Conservation (phyloP, 164 flowering plant species). For the Aristolochia californica region DNA sequence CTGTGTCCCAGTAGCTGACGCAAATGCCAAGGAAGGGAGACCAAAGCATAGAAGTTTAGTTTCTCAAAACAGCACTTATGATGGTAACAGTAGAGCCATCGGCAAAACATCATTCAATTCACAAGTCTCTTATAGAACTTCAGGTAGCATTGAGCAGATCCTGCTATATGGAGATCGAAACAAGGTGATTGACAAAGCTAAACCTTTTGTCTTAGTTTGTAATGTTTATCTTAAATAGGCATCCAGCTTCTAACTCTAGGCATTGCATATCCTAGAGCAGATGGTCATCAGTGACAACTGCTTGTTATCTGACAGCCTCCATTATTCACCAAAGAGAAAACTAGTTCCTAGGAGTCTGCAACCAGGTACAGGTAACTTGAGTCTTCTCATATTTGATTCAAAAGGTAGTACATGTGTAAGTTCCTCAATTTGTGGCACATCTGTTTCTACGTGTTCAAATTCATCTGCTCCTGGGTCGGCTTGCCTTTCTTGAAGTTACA, state of each 20-base stretch:
- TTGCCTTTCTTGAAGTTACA: background rate
- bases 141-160: too few species aligned
- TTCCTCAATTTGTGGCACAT: background rate
- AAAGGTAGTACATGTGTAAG: too few species aligned
- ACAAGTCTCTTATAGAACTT: slow-evolving; percentile 8
- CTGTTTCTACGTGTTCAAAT: background rate
- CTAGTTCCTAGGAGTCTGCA: slow-evolving; percentile 6
- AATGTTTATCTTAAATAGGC: too few species aligned
- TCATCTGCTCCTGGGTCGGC: background rate
- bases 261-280: slow-evolving; percentile 18
- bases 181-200: too few species aligned
- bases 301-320: slow-evolving; percentile 18
- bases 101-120: slow-evolving; percentile 7
- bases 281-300: slow-evolving; percentile 7
- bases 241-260: slow-evolving; percentile 19
- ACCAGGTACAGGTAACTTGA: slow-evolving; percentile 14
- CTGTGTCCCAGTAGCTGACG: slow-evolving; percentile 7
- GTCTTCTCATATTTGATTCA: too few species aligned
- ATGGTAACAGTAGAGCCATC: slow-evolving; percentile 3
- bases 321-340: slow-evolving; percentile 10
- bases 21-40: slow-evolving; percentile 3
- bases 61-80: slow-evolving; percentile 4
- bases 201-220: slow-evolving; percentile 5
- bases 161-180: too few species aligned
- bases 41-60: slow-evolving; percentile 3